phyloP scores from a whole-genome alignment of 129 eudicot genomes.

The Heracleum sosnowskyi region DNA sequence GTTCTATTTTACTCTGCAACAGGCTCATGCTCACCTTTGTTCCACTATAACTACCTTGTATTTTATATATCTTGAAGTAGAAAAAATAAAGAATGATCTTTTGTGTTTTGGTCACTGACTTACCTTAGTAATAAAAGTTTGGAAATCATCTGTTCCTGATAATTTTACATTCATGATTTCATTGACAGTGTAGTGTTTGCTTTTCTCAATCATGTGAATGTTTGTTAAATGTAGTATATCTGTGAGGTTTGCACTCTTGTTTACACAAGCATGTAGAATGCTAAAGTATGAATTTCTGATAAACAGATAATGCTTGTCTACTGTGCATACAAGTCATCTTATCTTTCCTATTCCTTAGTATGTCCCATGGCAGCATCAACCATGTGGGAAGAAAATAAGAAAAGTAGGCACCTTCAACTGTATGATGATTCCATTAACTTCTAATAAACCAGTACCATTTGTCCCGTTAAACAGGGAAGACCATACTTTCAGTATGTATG shows the following conservation, averaged over 20 bases:
- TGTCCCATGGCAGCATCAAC: constrained; percentile 17
- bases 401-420: constrained; percentile 3
- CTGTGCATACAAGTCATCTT: neutral
- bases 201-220: constrained; percentile 14
- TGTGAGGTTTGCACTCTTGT: constrained; percentile 18
- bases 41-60: neutral
- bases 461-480: neutral
- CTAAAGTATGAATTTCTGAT: neutral
- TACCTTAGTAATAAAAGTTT: neutral
- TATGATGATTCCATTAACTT: neutral
- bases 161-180: neutral
- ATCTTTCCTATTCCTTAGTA: constrained; percentile 2
- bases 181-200: neutral
- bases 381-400: constrained; percentile 17
- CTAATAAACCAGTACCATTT: constrained; percentile 2
- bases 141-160: neutral
- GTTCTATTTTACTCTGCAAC: neutral
- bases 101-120: neutral
- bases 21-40: neutral
- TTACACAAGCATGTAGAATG: neutral
- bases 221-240: constrained; percentile 20
- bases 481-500: constrained; percentile 3
- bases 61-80: neutral
- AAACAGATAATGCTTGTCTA: neutral
- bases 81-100: neutral